A percentile compares a stretch with the other conserved stretches of the same genome.
Conservation (phyloP, 768 basidiomycete genomes). For the Auriculariales sp. region DNA sequence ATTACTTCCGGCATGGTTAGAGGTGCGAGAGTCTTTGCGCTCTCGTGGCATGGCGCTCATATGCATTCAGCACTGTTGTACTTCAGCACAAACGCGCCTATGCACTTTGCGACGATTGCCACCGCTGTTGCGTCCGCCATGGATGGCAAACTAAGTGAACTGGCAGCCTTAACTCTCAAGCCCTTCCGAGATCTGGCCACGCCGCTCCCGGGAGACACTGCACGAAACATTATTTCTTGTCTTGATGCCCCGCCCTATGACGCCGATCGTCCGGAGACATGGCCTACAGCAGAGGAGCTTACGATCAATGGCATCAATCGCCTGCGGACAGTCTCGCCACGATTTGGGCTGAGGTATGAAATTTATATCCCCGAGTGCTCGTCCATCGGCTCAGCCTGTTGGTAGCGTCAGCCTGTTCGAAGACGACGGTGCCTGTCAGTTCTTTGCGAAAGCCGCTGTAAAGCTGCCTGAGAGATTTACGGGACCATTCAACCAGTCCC, state of each 20-base stretch:
- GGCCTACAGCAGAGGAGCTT: slow-evolving; percentile 5
- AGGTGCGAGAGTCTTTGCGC: neutral
- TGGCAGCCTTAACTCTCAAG: neutral
- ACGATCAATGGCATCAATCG: slow-evolving; percentile 1
- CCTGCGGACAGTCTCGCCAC: slow-evolving; percentile 2
- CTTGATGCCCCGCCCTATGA: slow-evolving; percentile 4
- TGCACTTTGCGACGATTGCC: slow-evolving; percentile 2
- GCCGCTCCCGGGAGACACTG: neutral
- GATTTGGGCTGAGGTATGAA: neutral
- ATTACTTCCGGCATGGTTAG: neutral
- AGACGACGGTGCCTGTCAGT: neutral
- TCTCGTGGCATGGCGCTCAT: neutral
- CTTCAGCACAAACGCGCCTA: neutral
- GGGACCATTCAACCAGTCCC: neutral
- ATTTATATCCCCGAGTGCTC: no score
- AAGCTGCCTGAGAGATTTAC: neutral
- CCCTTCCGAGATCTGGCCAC: neutral
- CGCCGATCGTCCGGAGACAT: neutral
- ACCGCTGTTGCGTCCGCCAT: slow-evolving; percentile 3
- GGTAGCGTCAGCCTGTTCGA: neutral
- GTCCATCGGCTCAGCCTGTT: neutral
- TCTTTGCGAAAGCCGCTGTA: neutral
- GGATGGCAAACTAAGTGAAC: slow-evolving; percentile 1
- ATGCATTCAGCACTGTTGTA: slow-evolving; percentile 4
- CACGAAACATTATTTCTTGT: slow-evolving; percentile 7